Base-by-base conservation (phyloP, 129 eudicot genomes). In the Kitagawia praeruptora region DNA sequence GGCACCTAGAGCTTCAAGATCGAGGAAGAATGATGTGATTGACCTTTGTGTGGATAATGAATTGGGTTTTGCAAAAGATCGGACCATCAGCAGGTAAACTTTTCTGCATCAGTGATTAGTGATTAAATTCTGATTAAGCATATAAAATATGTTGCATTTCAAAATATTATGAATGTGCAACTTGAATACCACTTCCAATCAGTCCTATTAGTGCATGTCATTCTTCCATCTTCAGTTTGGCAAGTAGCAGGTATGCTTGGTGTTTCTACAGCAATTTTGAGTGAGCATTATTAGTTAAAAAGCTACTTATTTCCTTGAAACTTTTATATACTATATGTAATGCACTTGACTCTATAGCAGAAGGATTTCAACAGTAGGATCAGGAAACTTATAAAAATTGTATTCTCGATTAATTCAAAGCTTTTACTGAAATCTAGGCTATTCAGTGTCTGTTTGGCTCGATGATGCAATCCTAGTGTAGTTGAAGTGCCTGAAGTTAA, bases 41-140 rank as follows among this genome's bases (percentile, higher is more conserved):
- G 97, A 89, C 84, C 83, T 94, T 66, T 95, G 98, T 75, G 98
- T 95, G n/a, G 98, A 95, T 76, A 95, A 95, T 31, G 96, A 92
- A 75, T 84, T 95, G 53, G 98, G 96, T 13, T 95, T 95, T 75
- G 98, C 90, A 28, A 92, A 95, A 82, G 97, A 95, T 75, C 94
- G 98, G 58, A 95, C 98, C 76, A 90, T 95, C 82, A 95, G 98
- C 81, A 90, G 98, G 98, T 91, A 84, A 67, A 67, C 2, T 67
- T 66, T 66, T 66, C 72, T 67, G 69, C 37, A 61, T 61, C 10
- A 61, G 28, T 61, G 69, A 23, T 61, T 25, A 61, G 28, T 61
- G 69, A 23, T 61, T 61, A n/a, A 28, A 8, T 9, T 61, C 15
- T n/a, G 69, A 25, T 9, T 23, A 61, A 8, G 14, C 69, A n/a